Base-by-base conservation (phyloP, 495 filamentous ascomycete species). In the Trichoderma erinaceum region DNA sequence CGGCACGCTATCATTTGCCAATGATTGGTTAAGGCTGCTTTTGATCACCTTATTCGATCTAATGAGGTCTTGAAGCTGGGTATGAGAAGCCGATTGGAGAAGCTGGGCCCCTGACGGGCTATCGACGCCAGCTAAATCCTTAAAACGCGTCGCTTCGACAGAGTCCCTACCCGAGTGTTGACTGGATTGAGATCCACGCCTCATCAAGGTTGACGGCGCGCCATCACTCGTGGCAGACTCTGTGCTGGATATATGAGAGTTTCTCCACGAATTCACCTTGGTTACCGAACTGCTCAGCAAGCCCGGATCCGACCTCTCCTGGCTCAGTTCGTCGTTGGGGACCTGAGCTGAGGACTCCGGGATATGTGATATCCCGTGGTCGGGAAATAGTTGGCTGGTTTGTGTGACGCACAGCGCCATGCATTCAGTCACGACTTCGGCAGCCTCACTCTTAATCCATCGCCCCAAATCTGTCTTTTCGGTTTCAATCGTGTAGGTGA, bases 391-490 rank as follows among this genome's bases (percentile, higher is more conserved):
- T 16, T 67, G 52, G 10, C 23, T 21, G 18, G 71, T 75, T 23
- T 70, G 69, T 1, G 75, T 71, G 3, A 73, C 71, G 32, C 74
- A 78, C 18, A 86, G 71, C 52, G 82, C 85, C 78, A 90, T 84
- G 69, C 90, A 92, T 69, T 87, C 84, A 10, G 86, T 85, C 18
- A 90, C 86, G 7, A 92, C 85, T 70, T 91, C 90, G 1, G 87
- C 84, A 4, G 88, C 84, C 70, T 91, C 90, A 68, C 85, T 87
- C 70, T 87, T 90, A 70, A 90, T 81, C 86, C 87, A 92, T 66
- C 89, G 86, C 63, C 85, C 87, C 68, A 84, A 78, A 70, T 92
- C 89, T 5, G 77, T 86, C 67, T 91, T 82, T 76, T 92, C 90
- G 16, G 88, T 85, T 67, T 92, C 89, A 66, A 87, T 81, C 0